Percentiles rank a stretch among this genome's conserved stretches.
Evolutionary conservation across 176 grass and related monocot species (phyloP).

Genomic region (Paspalum vaginatum): DNA sequence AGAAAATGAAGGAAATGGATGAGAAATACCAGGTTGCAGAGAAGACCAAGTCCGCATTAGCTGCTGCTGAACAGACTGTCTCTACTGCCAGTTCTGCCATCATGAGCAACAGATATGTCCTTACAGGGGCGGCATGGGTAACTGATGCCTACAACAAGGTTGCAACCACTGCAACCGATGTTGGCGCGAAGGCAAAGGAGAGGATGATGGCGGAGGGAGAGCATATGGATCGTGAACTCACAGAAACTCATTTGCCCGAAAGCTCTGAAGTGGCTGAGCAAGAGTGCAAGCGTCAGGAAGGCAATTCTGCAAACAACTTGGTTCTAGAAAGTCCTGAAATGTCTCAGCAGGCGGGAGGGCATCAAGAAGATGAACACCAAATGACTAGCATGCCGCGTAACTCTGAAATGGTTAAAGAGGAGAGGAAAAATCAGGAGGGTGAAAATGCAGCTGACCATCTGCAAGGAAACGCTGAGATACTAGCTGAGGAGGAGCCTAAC

Average conservation of each 20-base stretch:
- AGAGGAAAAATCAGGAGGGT: conserved; percentile 15
- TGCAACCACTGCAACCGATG: conserved; percentile 51
- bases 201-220: conserved; percentile 39
- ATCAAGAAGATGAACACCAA: conserved; percentile 24
- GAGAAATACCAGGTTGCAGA: conserved; percentile 88
- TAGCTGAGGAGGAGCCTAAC: conserved; percentile 21
- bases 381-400: background rate
- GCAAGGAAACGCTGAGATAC: conserved; percentile 23
- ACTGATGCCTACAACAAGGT: conserved; percentile 79
- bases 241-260: conserved; percentile 4
- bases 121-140: conserved; percentile 76
- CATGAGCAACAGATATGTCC: conserved; percentile 74
- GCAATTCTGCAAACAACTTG: background rate
- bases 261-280: conserved; percentile 4
- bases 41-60: conserved; percentile 74
- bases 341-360: background rate
- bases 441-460: background rate
- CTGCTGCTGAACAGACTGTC: conserved; percentile 74
- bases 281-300: conserved; percentile 38
- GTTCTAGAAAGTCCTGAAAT: conserved; percentile 16
- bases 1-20: conserved; percentile 91
- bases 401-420: conserved; percentile 9
- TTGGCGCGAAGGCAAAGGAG: conserved; percentile 48
- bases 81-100: conserved; percentile 69
- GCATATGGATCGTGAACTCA: conserved; percentile 16